Base-by-base conservation (phyloP, 495 filamentous ascomycete species). In the Penicillium mononematosum region DNA sequence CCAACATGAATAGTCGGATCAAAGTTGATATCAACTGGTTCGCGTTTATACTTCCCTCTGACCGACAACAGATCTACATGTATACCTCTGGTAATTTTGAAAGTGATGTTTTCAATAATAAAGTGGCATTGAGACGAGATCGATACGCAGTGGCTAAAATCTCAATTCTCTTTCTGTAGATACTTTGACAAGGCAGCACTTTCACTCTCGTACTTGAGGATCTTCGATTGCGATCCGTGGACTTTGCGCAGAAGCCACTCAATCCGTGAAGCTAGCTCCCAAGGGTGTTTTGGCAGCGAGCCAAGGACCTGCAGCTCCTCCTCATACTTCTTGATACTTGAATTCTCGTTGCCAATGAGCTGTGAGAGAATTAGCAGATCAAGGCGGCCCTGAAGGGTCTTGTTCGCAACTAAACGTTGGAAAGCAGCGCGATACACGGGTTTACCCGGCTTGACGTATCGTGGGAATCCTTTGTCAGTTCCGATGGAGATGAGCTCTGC, bases 381-480 rank as follows among this genome's bases (percentile, higher is more conserved):
- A 67, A 98, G 81, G 55, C 86, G 81, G 8, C 87, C 81, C 32
- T 80, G 77, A 49, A 98, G 69, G 1, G 89, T 91, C 4, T 75
- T 72, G 69, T 98, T 95, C 52, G 83, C 74, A 0, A 82, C 79
- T 20, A 98, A 69, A 32, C 78, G 72, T 53, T 77, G 73, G 73
- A 97, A 98, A 0, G 92, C 92, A 3, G 90, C 85, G 38, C 82
- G 85, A 75, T 92, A 96, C 8, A 98, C 90, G 0, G 94, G 94
- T 64, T 88, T 89, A 14, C 91, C 92, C 3, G 90, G 88, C 48
- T 82, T 85, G 64, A 98, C 85, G 34, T 74, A 76, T 27, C 82
- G 79, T 2, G 94, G 94, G 5, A 90, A 88, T 7, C 93, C 93
- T 56, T 88, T 83, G 11, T 63, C 68, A 5, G 83, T 83, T n/a